These are phyloP conservation scores for Neofusicoccum umdonicola DNA, from an alignment of 2,329 filamentous ascomycete genomes.

Conservation along the genomic window DNA sequence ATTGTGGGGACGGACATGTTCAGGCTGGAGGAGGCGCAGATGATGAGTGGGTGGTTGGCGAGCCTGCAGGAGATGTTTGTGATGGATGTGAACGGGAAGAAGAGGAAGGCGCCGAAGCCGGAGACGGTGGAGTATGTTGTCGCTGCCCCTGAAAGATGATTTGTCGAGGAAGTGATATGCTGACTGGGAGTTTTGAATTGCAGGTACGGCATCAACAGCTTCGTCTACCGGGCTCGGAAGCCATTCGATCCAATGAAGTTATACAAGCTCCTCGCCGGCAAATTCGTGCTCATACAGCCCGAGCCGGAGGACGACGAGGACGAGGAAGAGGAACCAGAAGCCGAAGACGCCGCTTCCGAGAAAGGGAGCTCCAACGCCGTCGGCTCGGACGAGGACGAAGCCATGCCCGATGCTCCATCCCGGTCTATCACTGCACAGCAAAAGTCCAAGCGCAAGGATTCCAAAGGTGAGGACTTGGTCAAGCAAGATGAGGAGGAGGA, in stretches of 20 bases:
- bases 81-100: constrained; percentile 51
- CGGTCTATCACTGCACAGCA: background rate
- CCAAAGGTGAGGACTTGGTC: constrained; percentile 14
- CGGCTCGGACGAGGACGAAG: constrained; percentile 20
- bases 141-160: background rate
- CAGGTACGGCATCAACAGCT: constrained; percentile 67
- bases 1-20: constrained; percentile 67
- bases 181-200: background rate
- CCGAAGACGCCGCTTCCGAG: constrained; percentile 20
- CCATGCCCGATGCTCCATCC: constrained; percentile 13
- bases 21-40: constrained; percentile 61
- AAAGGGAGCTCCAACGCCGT: background rate
- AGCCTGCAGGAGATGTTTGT: constrained; percentile 67
- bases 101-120: constrained; percentile 64
- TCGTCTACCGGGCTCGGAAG: constrained; percentile 61
- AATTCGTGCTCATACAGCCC: constrained; percentile 44
- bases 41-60: constrained; percentile 67
- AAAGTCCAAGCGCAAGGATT: constrained; percentile 8
- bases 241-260: constrained; percentile 43
- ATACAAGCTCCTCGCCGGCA: constrained; percentile 42
- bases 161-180: background rate
- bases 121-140: constrained; percentile 63
- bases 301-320: constrained; percentile 34
- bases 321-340: constrained; percentile 25
- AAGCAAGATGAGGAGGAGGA: constrained; percentile 29